Base-by-base conservation (phyloP, 345 rosid species). In the Sonneratia caseolaris region DNA sequence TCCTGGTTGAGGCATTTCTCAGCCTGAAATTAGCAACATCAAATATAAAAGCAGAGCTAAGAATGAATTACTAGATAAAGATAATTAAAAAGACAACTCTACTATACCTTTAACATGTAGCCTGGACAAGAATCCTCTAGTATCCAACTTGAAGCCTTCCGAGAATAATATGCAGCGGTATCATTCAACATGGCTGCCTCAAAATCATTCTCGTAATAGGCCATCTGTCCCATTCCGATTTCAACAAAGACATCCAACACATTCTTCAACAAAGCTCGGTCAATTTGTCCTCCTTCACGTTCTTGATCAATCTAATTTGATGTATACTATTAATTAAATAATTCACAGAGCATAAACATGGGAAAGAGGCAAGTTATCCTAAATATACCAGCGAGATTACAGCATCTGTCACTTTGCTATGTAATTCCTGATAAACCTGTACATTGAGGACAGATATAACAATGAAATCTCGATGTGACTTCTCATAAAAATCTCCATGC, bases 1-100 rank as follows among this genome's bases (percentile, higher is more conserved):
- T 96, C 99, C 84, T 86, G 84, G 84, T 83, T 96, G 64, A 92
- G 79, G 78, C 98, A 96, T 75, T 92, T 98, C 82, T 96, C 99
- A 74, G 89, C 87, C 99, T 91, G 76, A 75, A 40, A 84, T 78
- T 74, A 72, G 71, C 40, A 82, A 14, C 14, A 59, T 37, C 67
- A 70, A n/a, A 74, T 5, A 38, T 27, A 40, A 22, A 27, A 32
- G 48, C 40, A 67, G 7, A 55, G 38, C 37, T 27, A 59, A 27
- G 45, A 59, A 21, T 35, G 57, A 71, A 53, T 37, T 64, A 37
- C 65, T 74, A 13, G 0, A 73, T 32, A 56, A 37, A 9, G 7
- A 40, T 37, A 35, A 7, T 15, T 7, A 53, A 15, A 57, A 24
- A 55, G 10, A 35, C 18, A 37, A 68, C 18, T 19, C 40, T 73